Base-by-base conservation (phyloP, 345 rosid genomes). In the Mercurialis annua region DNA sequence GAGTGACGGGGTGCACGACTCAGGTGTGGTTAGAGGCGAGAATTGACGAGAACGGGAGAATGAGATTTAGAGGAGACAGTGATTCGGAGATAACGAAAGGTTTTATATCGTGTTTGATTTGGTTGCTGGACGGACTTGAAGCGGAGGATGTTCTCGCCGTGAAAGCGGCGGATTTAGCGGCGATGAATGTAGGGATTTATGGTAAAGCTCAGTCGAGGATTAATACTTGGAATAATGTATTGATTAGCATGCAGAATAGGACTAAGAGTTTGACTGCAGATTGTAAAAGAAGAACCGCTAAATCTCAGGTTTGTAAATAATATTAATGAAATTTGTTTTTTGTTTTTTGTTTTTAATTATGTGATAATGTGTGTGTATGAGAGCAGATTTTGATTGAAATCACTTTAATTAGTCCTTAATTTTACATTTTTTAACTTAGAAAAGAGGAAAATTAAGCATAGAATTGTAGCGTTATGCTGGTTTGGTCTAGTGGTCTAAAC, bases 31-130 rank as follows among this genome's bases (percentile, higher is more conserved):
- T 93, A 5, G 85, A 84, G 8, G 86, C 68, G 1, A 64, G 59
- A 48, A 74, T 87, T 65, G 94, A 88, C 47, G 83, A 70, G 40
- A 58, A 38, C 20, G 92, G 96, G 16, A 84, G 69, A 62, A 81
- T 86, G 81, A 84, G 90, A 65, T 87, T 90, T 63, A 77, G 71
- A 67, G 92, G 92, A 2, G 94, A 88, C 61, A 92, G 98, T 70
- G 98, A 92, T 23, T 92, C 97, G 2, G 97, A 93, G 84, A 89
- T 93, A 61, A 83, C 90, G 0, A 88, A 87, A 54, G 97, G 97
- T 20, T 93, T 86, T 52, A 77, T 86, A 50, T 84, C 87, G 20
- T 93, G 97, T 72, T 71, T 93, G 44, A 78, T 93, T 7, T 83
- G 85, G 96, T 59, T 85, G 77, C 85, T 90, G 46, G 93, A 92